Percentiles rank a stretch among this genome's conserved stretches.
Conservation (phyloP, 495 filamentous ascomycete genomes). For the Lepidopterella palustris region DNA sequence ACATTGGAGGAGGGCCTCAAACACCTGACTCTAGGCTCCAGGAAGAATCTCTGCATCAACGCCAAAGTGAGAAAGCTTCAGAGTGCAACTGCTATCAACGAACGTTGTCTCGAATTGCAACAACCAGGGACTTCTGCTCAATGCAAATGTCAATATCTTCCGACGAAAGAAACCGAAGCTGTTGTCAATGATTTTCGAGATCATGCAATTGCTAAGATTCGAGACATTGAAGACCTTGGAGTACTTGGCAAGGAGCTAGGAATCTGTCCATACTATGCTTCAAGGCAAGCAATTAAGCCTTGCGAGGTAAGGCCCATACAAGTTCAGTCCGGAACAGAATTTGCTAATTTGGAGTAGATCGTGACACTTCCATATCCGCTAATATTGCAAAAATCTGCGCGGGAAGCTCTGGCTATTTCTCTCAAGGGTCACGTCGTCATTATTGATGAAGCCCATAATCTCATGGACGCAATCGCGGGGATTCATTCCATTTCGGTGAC, state of each 20-base stretch:
- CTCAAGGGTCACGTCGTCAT: constrained; percentile 84
- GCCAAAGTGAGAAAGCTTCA: constrained; percentile 64
- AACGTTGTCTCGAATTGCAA: constrained; percentile 88
- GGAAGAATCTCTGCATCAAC: constrained; percentile 93
- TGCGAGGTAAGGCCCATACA: constrained; percentile 54
- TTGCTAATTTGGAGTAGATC: constrained; percentile 48
- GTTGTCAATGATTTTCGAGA: constrained; percentile 80
- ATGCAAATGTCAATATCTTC: constrained; percentile 71
- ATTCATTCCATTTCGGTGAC: constrained; percentile 78
- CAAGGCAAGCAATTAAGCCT: constrained; percentile 69
- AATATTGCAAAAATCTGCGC: constrained; percentile 78
- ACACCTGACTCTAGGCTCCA: constrained; percentile 80
- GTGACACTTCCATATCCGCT: constrained; percentile 91
- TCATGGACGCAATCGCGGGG: constrained; percentile 87
- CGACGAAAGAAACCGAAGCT: constrained; percentile 64
- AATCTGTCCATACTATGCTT: constrained; percentile 94
- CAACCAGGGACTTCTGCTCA: constrained; percentile 60
- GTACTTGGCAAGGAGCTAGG: constrained; percentile 68
- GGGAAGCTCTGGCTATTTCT: constrained; percentile 80
- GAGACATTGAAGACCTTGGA: constrained; percentile 90
- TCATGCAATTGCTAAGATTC: constrained; percentile 71
- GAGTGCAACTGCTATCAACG: constrained; percentile 81
- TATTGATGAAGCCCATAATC: constrained; percentile 95
- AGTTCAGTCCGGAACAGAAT: not conserved
- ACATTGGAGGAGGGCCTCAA: constrained; percentile 60